Evolutionary conservation across 495 filamentous ascomycete species (phyloP), one percentile per base, ranked within the genome.

Genomic region (Tricharina praecox): DNA sequence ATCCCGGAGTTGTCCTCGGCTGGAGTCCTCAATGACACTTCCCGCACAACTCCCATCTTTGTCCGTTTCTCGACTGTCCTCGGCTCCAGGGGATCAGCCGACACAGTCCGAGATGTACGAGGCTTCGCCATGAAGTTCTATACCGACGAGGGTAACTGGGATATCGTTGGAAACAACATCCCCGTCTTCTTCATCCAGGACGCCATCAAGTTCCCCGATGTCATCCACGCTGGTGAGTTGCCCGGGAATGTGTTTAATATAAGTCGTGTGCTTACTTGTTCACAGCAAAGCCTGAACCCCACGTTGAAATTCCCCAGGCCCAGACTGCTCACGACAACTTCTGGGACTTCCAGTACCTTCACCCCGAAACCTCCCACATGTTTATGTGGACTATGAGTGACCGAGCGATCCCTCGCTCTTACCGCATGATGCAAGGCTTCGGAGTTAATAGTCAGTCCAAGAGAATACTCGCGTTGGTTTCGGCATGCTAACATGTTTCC

Each of bases 351-450:
- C 63, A 68, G 50, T 76, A 60, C 51, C 63, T 81, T 50, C 78
- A 84, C 55, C 57, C 73, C 1, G 85, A 92, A 62, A 69, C 81
- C 1, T 86, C 82, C 0, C 82, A 92, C 58, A 88, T 86, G 81
- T 82, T 77, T 50, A 74, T 81, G 64, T 87, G 82, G 82, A 67
- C 77, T 41, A 80, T 82, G 79, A 78, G 72, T 34, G 85, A 92
- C 58, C 73, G 82, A 10, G 75, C 69, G 24, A 88, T 88, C 45
- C 85, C 85, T 16, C 73, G 83, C 3, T 85, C 79, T 2, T 84
- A 68, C 56, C 78, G 77, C 20, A 90, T 88, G 82, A 88, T 92
- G 81, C 80, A 92, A 58, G 85, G 85, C 0, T 92, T 90, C 50
- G 84, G 85, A 35, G 85, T 92, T 47, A 86, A 92, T 59, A 90